Evolutionary conservation across 2,329 filamentous ascomycete genomes (phyloP).

Genomic region (Aureobasidium sp.): DNA sequence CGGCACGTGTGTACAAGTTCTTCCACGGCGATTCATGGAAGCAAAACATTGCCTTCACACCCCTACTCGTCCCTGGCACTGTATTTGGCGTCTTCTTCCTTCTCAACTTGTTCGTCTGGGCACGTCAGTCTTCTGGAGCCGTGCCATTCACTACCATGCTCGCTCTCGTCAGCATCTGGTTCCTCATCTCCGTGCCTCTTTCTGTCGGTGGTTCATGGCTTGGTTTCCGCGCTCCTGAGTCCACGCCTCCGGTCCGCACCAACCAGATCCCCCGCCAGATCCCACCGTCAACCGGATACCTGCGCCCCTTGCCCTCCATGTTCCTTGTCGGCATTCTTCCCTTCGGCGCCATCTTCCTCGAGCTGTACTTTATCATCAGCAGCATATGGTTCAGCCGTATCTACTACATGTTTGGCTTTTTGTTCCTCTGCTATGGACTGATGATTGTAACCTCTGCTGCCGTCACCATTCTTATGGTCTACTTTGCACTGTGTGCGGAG

Average conservation of each 20-base stretch:
- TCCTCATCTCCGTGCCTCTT: slow-evolving; percentile 87
- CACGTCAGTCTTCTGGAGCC: slow-evolving; percentile 80
- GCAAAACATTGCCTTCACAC: slow-evolving; percentile 81
- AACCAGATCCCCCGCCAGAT: slow-evolving; percentile 99
- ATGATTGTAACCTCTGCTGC: slow-evolving; percentile 95
- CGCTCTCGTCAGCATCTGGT: slow-evolving; percentile 89
- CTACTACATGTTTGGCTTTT: slow-evolving; percentile 99
- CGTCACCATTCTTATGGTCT: slow-evolving; percentile 88
- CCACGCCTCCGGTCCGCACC: slow-evolving; percentile 78
- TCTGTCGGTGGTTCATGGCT: slow-evolving; percentile 88
- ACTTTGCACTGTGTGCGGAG: slow-evolving; percentile 91
- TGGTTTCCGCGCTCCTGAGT: slow-evolving; percentile 63
- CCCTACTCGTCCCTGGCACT: slow-evolving; percentile 72
- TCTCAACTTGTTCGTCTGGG: slow-evolving; percentile 93
- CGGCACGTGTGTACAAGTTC: slow-evolving; percentile 86
- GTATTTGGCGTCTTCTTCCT: slow-evolving; percentile 88
- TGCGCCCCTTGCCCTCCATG: slow-evolving; percentile 82
- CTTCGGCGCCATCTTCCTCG: slow-evolving; percentile 94
- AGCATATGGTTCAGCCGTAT: slow-evolving; percentile 98
- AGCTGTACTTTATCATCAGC: slow-evolving; percentile 99
- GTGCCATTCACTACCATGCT: slow-evolving; percentile 97
- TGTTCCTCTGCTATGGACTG: slow-evolving; percentile 93
- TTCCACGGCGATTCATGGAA: slow-evolving; percentile 93
- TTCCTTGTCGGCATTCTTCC: slow-evolving; percentile 85
- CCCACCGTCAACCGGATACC: slow-evolving; percentile 72